A percentile compares a stretch with the other conserved stretches of the same genome.
Evolutionary conservation across 768 basidiomycete species (phyloP).

Genomic region (Strobilomyces confusus): DNA sequence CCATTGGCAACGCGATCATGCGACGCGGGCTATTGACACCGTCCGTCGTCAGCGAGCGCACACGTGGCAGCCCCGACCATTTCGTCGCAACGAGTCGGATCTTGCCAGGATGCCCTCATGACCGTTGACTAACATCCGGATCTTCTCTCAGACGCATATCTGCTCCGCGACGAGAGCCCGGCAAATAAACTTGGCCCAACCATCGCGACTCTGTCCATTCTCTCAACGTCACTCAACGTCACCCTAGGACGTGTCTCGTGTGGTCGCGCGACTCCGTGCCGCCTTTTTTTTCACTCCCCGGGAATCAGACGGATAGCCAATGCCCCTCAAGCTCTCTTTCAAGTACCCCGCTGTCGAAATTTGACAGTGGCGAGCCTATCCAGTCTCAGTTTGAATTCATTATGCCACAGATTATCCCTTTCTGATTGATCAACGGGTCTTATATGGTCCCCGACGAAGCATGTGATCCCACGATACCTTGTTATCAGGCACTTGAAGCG

Average conservation of each 20-base stretch:
- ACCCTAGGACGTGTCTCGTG: not conserved
- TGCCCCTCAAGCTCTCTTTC: not conserved
- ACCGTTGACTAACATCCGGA: slow-evolving; percentile 6
- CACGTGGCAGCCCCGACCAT: not conserved
- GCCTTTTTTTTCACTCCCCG: not conserved
- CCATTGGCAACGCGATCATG: not conserved
- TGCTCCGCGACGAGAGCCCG: slow-evolving; percentile 15
- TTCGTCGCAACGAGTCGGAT: slow-evolving; percentile 3
- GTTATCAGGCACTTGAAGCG: slow-evolving; percentile 16
- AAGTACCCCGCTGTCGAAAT: not conserved
- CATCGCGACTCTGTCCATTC: not conserved
- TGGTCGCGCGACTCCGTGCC: not conserved
- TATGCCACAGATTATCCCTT: slow-evolving; percentile 4
- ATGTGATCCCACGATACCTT: slow-evolving; percentile 16
- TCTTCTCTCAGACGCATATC: slow-evolving; percentile 6
- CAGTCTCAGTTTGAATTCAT: slow-evolving; percentile 5
- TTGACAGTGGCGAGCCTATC: slow-evolving; percentile 4
- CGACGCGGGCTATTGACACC: not conserved
- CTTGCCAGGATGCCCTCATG: slow-evolving; percentile 8
- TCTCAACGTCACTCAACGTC: not conserved
- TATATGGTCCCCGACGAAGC: slow-evolving; percentile 16
- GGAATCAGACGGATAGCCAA: not conserved
- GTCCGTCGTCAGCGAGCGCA: not conserved
- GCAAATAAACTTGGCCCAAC: slow-evolving; percentile 4
- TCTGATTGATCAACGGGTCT: slow-evolving; percentile 11